Evolutionary conservation across 2,329 filamentous ascomycete species (phyloP), one percentile per base, ranked within the genome.

Genomic region (Daldinia sp.): DNA sequence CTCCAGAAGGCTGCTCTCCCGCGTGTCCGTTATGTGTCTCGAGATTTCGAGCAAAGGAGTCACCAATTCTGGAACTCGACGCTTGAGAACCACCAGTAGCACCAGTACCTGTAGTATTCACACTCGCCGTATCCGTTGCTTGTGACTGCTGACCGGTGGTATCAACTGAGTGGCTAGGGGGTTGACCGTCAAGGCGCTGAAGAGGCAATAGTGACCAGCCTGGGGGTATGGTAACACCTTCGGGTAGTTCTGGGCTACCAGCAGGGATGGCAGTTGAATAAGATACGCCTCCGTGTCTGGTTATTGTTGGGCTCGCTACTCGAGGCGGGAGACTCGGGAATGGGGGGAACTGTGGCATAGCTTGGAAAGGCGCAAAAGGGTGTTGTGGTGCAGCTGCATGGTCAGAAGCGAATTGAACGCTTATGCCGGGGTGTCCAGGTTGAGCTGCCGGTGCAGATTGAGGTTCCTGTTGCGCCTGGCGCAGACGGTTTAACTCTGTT

Each of bases 131-230:
- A 15, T 62, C 61, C 5, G 62, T 26, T 28, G 59, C 35, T 51
- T 72, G 72, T 20, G 68, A 30, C 26, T 71, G 71, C 58, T 73
- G 71, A 44, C 64, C 48, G 41, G 55, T 60, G n/a, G 28, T 4
- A 37, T 73, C 69, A 12, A 65, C 54, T 23, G 67, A 57, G 42
- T 71, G 63, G 35, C 39, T 18, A 26, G 69, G 62, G 13, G 74
- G 18, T 51, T 77, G 74, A n/a, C 79, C 81, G 57, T 87, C 84
- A 7, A 87, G 72, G 26, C 87, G 83, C 70, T 90, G 85, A 1
- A 92, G 81, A 26, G 89, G 89, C 51, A 91, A 79, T 42, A 92
- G 78, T 23, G 87, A 87, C 89, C 89, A 92, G 4, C 89, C 89
- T 30, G 85, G 83, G 2, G 89, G 89, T 20, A 92, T 84, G 4